Evolutionary conservation across 2,329 filamentous ascomycete genomes (phyloP), one percentile per base, ranked within the genome.

Genomic region (Verticillium albo-atrum): DNA sequence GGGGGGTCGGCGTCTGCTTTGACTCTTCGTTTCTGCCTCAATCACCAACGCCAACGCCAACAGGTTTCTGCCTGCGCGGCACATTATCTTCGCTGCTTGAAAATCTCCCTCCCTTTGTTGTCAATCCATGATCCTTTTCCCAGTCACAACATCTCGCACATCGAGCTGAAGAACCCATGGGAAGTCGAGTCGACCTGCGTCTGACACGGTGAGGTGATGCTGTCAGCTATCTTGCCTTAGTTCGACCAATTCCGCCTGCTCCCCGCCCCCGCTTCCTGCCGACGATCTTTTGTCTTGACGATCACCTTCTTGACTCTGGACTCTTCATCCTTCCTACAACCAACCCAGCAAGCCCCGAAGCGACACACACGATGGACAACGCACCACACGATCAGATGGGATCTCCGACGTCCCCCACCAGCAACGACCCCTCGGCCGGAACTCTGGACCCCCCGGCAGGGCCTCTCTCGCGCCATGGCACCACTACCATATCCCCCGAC

Each of bases 401-500:
- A 23, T 50, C 42, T 12, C 42, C 42, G 14, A 23, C 6, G 9
- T 50, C 20, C 42, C 20, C 42, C 10, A 23, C 6, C 10, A 20
- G n/a, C n/a, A 50, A 23, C n/a, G 42, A 50, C 7, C n/a, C 42
- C 3, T 50, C 42, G 10, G 6, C 20, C 3, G 20, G 10, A 23
- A 9, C 42, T 12, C 10, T 23, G 17, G 42, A 23, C 9, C 14
- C 42, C 23, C 20, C 42, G n/a, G 6, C 20, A 50, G 42, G 42
- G 9, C 7, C n/a, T 7, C 9, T 50, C 6, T 50, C 42, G 3
- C 42, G 42, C 20, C 42, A 50, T 25, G 51, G 51, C 51, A 53
- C 51, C 12, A 62, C 58, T 14, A 61, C 59, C 1, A 63, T 64
- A 32, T 37, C 62, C 15, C 61, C 59, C 37, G 62, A 63, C 12